Conservation (phyloP, 768 basidiomycete genomes). For the Phlegmacium glaucopus region DNA sequence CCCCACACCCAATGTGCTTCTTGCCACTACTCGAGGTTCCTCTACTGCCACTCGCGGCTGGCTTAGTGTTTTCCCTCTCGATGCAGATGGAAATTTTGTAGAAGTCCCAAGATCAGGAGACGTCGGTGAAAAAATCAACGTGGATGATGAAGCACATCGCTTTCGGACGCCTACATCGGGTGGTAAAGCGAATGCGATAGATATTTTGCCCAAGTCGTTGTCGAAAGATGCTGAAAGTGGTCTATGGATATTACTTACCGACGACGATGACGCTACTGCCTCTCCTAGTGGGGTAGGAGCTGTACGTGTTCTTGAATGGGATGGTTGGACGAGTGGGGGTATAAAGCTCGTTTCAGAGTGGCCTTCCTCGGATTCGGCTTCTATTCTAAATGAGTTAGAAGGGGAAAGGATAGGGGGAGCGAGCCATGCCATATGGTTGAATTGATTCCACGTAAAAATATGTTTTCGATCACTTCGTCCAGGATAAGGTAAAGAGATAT, state of each 20-base stretch:
- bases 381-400: conserved; percentile 9
- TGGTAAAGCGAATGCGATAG: conserved; percentile 51
- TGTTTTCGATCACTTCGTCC: no score
- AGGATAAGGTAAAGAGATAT: no score
- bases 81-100: conserved; percentile 32
- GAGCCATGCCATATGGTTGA: conserved; percentile 52
- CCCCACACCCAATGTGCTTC: conserved; percentile 36
- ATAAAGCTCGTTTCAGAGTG: conserved; percentile 39
- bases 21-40: conserved; percentile 47
- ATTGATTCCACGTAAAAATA: conserved; percentile 17
- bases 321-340: conserved; percentile 39
- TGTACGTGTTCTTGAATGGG: conserved; percentile 47
- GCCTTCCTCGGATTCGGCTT: conserved; percentile 25
- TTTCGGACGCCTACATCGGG: conserved; percentile 46
- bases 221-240: conserved; percentile 19
- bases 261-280: conserved; percentile 38
- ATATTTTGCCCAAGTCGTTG: conserved; percentile 32
- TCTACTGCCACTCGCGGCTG: conserved; percentile 34
- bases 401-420: conserved; percentile 35
- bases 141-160: conserved; percentile 26
- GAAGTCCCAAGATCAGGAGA: background rate
- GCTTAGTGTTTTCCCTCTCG: conserved; percentile 41
- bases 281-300: conserved; percentile 27
- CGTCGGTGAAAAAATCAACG: conserved; percentile 8
- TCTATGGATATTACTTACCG: conserved; percentile 48